Percentiles rank a stretch among this genome's conserved stretches.
Conservation (phyloP, 2,329 filamentous ascomycete species). For the Penicillium thymicola region DNA sequence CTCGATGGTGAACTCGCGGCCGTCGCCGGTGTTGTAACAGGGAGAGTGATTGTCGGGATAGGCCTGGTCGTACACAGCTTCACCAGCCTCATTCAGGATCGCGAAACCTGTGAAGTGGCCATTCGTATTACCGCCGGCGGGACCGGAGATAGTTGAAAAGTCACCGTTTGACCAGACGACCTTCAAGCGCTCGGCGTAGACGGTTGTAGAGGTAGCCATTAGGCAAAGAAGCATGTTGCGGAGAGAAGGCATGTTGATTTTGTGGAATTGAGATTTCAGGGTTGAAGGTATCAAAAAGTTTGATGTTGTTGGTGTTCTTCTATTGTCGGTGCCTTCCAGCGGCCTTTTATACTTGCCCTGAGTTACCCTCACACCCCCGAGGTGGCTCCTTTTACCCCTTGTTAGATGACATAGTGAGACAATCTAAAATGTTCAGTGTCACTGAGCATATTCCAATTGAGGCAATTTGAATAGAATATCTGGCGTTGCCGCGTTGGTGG, state of each 20-base stretch:
- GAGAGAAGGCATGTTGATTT: conserved; percentile 7
- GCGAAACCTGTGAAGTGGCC: conserved; percentile 14
- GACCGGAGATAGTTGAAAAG: conserved; percentile 15
- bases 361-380: too few relatives aligned
- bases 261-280: background rate
- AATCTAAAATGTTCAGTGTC: too few relatives aligned
- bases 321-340: background rate
- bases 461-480: background rate
- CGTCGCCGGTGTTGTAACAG: conserved; percentile 14
- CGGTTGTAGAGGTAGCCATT: conserved; percentile 7
- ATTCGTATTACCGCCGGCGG: conserved; percentile 10
- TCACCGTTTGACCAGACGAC: conserved; percentile 13
- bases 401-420: too few relatives aligned
- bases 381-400: too few relatives aligned
- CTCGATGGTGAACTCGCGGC: conserved; percentile 17
- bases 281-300: background rate
- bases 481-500: background rate
- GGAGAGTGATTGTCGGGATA: conserved; percentile 11
- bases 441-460: too few relatives aligned
- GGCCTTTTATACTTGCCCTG: background rate
- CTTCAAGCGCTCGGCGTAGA: conserved; percentile 13
- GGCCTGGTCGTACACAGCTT: conserved; percentile 13
- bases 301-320: background rate
- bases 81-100: conserved; percentile 12
- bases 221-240: conserved; percentile 9